Evolutionary conservation across 805 yeast species (phyloP).

Genomic region (Pichia exigua): DNA sequence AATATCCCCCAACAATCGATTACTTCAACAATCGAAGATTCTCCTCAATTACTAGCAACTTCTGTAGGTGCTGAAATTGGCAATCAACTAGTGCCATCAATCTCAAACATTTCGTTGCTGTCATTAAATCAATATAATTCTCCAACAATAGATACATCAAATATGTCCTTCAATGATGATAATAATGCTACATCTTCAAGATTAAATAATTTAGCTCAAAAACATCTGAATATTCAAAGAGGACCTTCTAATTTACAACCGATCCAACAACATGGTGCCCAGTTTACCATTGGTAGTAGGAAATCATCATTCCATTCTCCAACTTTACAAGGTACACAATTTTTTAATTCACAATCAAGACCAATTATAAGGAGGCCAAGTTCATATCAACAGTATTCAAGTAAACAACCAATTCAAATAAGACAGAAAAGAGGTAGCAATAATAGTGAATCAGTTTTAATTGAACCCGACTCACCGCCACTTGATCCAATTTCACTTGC

Average conservation of each 20-base stretch:
- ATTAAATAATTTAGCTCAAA: not conserved
- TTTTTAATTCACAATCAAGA: not conserved
- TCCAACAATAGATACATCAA: not conserved
- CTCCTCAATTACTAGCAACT: constrained; percentile 30
- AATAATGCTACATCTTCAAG: not conserved
- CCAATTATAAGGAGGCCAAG: constrained; percentile 6
- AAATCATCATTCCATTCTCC: constrained; percentile 14
- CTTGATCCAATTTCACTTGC: constrained; percentile 44
- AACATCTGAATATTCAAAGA: constrained; percentile 2
- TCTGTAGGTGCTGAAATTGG: constrained; percentile 29
- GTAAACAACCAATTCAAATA: constrained; percentile 7
- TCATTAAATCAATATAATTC: constrained; percentile 26
- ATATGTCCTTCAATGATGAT: not conserved
- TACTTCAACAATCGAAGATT: constrained; percentile 2
- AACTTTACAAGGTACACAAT: constrained; percentile 3
- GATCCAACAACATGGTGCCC: not conserved
- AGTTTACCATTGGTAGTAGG: constrained; percentile 7
- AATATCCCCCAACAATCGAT: not conserved
- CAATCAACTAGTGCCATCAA: constrained; percentile 28
- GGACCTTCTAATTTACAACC: not conserved
- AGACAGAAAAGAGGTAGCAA: not conserved
- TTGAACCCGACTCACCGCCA: constrained; percentile 44
- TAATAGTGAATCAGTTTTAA: not conserved
- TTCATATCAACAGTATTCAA: constrained; percentile 1
- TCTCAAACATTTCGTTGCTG: constrained; percentile 29